These are phyloP conservation scores for Microdochium nivale DNA, from an alignment of 2,329 filamentous ascomycete species.

Conservation along the genomic window DNA sequence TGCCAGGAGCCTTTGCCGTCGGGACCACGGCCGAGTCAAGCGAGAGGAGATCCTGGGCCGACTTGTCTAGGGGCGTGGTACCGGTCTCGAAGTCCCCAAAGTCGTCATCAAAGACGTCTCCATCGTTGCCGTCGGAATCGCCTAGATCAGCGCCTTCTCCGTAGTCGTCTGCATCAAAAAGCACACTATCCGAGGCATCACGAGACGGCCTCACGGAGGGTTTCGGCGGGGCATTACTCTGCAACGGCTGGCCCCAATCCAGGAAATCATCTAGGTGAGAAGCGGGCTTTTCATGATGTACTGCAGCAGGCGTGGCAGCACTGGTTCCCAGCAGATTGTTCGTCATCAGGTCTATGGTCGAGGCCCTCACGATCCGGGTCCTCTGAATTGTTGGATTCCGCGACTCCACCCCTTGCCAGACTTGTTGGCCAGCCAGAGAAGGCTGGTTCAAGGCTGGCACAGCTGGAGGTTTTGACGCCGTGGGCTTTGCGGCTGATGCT, in stretches of 20 bases:
- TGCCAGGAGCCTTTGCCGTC: constrained; percentile 15
- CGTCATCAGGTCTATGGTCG: constrained; percentile 44
- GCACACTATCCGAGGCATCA: constrained; percentile 35
- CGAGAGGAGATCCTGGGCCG: neutral
- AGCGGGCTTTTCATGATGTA: constrained; percentile 3
- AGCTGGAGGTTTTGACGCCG: neutral
- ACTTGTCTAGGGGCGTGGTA: neutral
- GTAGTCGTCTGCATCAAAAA: constrained; percentile 61
- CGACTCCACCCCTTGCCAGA: no score
- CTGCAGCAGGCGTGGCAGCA: constrained; percentile 5
- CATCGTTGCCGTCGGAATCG: constrained; percentile 16
- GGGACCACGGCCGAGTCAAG: constrained; percentile 13
- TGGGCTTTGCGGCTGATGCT: constrained; percentile 11
- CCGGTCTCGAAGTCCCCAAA: constrained; percentile 55
- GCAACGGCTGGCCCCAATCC: constrained; percentile 3
- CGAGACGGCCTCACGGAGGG: constrained; percentile 7
- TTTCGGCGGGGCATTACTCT: constrained; percentile 5
- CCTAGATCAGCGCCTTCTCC: constrained; percentile 44
- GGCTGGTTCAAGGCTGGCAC: neutral
- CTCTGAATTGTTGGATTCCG: constrained; percentile 7
- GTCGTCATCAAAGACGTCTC: constrained; percentile 36
- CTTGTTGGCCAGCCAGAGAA: neutral
- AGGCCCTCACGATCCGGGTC: constrained; percentile 32
- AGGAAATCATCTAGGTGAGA: constrained; percentile 5
- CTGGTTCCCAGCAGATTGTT: constrained; percentile 39